A percentile compares a stretch with the other conserved stretches of the same genome.
These are phyloP conservation scores for Rhynchospora breviuscula DNA, from an alignment of 176 grass and related monocot species.

Conservation along the genomic window DNA sequence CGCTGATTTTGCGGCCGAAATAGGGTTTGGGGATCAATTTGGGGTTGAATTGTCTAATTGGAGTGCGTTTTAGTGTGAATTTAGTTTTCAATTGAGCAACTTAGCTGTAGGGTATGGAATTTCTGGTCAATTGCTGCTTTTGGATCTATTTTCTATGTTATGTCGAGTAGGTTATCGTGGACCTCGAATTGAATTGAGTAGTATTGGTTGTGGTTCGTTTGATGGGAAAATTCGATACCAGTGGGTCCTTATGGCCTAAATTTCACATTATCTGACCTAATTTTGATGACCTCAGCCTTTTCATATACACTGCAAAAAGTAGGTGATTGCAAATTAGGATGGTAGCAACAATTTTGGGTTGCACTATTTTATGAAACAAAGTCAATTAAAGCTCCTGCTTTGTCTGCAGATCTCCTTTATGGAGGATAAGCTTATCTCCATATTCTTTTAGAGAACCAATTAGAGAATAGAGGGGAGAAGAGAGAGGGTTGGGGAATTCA, in stretches of 20 bases:
- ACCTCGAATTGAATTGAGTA: neutral
- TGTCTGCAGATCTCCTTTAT: constrained; percentile 14
- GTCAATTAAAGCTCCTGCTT: constrained; percentile 21
- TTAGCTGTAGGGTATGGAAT: neutral
- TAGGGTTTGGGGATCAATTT: neutral
- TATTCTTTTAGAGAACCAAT: constrained; percentile 3
- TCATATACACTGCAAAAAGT: constrained; percentile 6
- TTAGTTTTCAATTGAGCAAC: neutral
- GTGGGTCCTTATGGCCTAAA: constrained; percentile 29
- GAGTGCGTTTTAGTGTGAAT: neutral
- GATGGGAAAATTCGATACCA: neutral
- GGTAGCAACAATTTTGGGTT: neutral
- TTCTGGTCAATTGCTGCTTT: constrained; percentile 4
- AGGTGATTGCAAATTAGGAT: constrained; percentile 15
- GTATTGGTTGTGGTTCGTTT: neutral
- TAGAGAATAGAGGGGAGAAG: neutral
- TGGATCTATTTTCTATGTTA: constrained; percentile 1
- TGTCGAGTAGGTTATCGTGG: neutral
- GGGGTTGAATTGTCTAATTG: neutral
- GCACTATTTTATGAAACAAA: constrained; percentile 21
- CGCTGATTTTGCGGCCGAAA: neutral
- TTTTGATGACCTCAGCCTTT: constrained; percentile 11
- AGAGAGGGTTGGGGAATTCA: neutral
- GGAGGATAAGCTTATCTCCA: constrained; percentile 14
- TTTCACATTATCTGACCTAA: constrained; percentile 16